phyloP scores from a whole-genome alignment of 805 yeast genomes.

The Brettanomyces naardenensis region DNA sequence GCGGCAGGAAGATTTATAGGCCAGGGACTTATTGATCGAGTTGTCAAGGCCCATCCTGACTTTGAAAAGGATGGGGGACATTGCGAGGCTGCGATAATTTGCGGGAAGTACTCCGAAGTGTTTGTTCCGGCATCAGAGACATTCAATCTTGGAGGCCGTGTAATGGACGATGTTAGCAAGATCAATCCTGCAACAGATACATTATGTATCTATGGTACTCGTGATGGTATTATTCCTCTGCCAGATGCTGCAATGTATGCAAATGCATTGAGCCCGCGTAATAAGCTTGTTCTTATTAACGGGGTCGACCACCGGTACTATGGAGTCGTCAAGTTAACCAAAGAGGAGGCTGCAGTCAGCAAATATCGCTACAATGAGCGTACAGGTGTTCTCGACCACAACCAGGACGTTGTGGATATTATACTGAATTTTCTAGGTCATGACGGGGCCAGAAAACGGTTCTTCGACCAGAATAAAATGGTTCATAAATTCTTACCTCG shows the following conservation, averaged over 20 bases:
- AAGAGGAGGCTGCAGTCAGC: constrained; percentile 17
- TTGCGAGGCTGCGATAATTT: constrained; percentile 33
- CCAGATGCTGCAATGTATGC: constrained; percentile 55
- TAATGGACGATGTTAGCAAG: constrained; percentile 30
- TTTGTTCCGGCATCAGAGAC: constrained; percentile 46
- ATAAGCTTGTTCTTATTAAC: constrained; percentile 48
- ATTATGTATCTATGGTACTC: constrained; percentile 62
- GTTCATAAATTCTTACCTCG: constrained; percentile 37
- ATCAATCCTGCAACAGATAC: constrained; percentile 35
- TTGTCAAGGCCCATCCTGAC: constrained; percentile 24
- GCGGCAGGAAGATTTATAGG: constrained; percentile 65
- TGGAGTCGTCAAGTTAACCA: constrained; percentile 36
- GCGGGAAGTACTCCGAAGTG: constrained; percentile 37
- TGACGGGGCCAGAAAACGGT: constrained; percentile 43
- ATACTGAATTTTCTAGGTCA: constrained; percentile 40
- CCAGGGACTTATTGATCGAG: constrained; percentile 35
- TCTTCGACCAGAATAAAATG: constrained; percentile 28
- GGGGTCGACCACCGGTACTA: constrained; percentile 79
- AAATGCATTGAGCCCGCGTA: constrained; percentile 49
- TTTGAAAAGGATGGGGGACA: constrained; percentile 37
- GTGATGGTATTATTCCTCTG: constrained; percentile 59
- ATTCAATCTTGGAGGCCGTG: constrained; percentile 38
- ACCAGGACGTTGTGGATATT: constrained; percentile 39
- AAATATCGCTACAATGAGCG: constrained; percentile 25
- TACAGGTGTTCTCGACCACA: constrained; percentile 45